A percentile compares a stretch with the other conserved stretches of the same genome.
Evolutionary conservation across 257 asterid species (phyloP).

Genomic region (Nicotiana sylvestris): DNA sequence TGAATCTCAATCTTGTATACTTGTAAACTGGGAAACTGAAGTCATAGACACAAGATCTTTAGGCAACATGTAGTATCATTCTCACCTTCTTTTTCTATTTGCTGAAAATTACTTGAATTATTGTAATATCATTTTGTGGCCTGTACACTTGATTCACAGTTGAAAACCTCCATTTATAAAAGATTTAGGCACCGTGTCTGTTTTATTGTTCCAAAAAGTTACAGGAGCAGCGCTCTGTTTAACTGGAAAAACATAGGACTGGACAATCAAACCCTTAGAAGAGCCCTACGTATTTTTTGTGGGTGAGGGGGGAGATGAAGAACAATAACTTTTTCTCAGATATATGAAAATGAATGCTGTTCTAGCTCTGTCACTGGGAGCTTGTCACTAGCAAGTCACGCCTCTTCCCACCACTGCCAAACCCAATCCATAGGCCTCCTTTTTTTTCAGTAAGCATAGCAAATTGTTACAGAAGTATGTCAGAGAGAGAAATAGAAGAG

Average conservation of each 20-base stretch:
- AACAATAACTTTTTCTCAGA: neutral
- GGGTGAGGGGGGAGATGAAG: neutral
- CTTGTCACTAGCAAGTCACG: neutral
- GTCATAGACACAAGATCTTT: neutral
- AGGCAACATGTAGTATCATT: neutral
- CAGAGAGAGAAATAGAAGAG: neutral
- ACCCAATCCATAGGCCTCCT: neutral
- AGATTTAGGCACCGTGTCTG: neutral
- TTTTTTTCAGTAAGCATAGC: neutral
- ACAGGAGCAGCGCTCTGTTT: neutral
- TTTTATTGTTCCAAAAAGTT: neutral
- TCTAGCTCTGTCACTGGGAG: neutral
- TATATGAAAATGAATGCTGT: neutral
- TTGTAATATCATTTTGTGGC: neutral
- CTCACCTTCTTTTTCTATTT: neutral
- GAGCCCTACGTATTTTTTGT: neutral
- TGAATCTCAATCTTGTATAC: neutral
- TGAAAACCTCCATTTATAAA: neutral
- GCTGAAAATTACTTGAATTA: neutral
- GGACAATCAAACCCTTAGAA: neutral
- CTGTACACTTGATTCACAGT: neutral
- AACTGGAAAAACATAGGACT: neutral
- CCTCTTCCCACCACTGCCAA: neutral
- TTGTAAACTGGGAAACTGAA: slow-evolving; percentile 6
- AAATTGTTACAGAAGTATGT: neutral